A percentile compares a stretch with the other conserved stretches of the same genome.
Evolutionary conservation across 2,329 filamentous ascomycete species (phyloP).

Genomic region (Scedosporium dehoogii): DNA sequence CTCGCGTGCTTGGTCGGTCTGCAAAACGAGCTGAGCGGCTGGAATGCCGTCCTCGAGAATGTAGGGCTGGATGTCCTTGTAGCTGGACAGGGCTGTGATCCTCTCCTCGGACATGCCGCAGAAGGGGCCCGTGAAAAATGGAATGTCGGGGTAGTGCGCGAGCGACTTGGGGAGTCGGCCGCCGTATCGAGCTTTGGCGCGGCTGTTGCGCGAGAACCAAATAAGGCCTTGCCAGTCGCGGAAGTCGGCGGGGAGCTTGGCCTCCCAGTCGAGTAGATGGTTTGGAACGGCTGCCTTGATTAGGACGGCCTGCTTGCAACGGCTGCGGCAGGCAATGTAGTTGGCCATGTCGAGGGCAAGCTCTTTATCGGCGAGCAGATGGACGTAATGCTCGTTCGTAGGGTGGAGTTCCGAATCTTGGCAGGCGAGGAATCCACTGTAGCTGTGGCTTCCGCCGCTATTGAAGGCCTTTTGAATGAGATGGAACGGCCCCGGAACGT

Average conservation of each 20-base stretch:
- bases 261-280: not conserved
- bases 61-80: not conserved
- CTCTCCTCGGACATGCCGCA: conserved; percentile 5
- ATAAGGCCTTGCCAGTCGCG: conserved; percentile 2
- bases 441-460: not conserved
- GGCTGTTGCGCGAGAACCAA: conserved; percentile 2
- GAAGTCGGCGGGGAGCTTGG: not conserved
- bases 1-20: not conserved
- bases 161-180: not conserved
- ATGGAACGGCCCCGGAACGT: not conserved
- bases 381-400: conserved; percentile 2
- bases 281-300: not conserved
- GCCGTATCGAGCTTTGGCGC: not conserved
- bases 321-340: conserved; percentile 1
- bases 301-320: not conserved
- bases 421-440: not conserved
- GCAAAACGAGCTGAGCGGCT: conserved; percentile 2
- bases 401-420: conserved; percentile 2
- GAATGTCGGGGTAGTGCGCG: not conserved
- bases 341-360: not conserved
- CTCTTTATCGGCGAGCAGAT: conserved; percentile 1
- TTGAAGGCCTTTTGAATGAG: not conserved
- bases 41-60: not conserved
- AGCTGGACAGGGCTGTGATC: not conserved
- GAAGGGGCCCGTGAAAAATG: conserved; percentile 1